A percentile compares a stretch with the other conserved stretches of the same genome.
These are phyloP conservation scores for Cladosporium sp. DNA, from an alignment of 2,329 filamentous ascomycete species.

Conservation along the genomic window DNA sequence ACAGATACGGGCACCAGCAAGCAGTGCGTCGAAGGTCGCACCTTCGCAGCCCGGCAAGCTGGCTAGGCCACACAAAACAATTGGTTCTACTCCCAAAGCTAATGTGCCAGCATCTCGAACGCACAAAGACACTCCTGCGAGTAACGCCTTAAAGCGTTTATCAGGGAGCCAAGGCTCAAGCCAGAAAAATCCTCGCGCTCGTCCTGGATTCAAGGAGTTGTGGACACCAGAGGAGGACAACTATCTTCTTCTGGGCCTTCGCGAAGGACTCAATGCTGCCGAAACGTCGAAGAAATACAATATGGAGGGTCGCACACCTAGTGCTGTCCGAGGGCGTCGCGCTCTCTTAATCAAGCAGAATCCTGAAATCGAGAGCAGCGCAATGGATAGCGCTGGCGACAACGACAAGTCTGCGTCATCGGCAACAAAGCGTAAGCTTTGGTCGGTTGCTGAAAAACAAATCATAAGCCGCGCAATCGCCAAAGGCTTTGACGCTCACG, in stretches of 20 bases:
- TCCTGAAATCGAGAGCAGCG: background rate
- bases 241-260: background rate
- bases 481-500: background rate
- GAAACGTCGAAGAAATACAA: background rate
- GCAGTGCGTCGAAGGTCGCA: background rate
- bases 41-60: background rate
- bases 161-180: background rate
- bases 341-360: slow-evolving; percentile 1
- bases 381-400: background rate
- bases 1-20: background rate
- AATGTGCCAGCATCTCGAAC: background rate
- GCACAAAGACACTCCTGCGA: background rate
- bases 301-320: background rate
- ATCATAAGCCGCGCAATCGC: slow-evolving; percentile 7
- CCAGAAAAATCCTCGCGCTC: background rate
- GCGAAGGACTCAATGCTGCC: background rate
- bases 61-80: background rate
- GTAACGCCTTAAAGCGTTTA: background rate
- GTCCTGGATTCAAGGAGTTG: background rate
- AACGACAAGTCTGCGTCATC: background rate
- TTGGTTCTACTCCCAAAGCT: background rate
- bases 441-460: background rate
- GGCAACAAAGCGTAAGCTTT: background rate
- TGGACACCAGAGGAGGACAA: slow-evolving; percentile 6
- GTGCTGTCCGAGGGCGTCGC: slow-evolving; percentile 3